These are phyloP conservation scores for Cinnamomum micranthum DNA, from an alignment of 164 flowering plant species.

Conservation along the genomic window DNA sequence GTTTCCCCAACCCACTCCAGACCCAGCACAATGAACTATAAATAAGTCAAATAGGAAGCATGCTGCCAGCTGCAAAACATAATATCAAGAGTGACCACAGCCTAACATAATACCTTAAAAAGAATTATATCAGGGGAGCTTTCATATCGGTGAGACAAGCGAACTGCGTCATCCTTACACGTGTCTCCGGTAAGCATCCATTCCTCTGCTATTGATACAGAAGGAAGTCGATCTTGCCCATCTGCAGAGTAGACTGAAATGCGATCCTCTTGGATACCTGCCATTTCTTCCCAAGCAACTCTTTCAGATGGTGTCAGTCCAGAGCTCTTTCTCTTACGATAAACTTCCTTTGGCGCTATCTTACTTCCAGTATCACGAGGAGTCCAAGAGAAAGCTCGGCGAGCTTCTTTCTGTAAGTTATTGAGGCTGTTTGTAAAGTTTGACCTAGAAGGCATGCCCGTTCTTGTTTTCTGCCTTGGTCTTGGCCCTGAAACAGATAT, in stretches of 20 bases:
- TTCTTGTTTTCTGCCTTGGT: slow-evolving; percentile 58
- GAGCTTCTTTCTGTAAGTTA: slow-evolving; percentile 92
- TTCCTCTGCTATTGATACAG: slow-evolving; percentile 82
- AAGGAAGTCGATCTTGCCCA: slow-evolving; percentile 85
- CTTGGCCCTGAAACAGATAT: slow-evolving; percentile 57
- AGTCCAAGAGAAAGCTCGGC: slow-evolving; percentile 96
- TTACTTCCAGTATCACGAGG: slow-evolving; percentile 75
- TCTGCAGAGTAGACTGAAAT: slow-evolving; percentile 54
- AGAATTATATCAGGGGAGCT: slow-evolving; percentile 91
- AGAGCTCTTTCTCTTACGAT: slow-evolving; percentile 89
- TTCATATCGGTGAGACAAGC: slow-evolving; percentile 85
- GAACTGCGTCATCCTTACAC: slow-evolving; percentile 76
- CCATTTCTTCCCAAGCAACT: slow-evolving; percentile 91
- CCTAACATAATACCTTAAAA: slow-evolving; percentile 60
- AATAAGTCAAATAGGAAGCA: background rate
- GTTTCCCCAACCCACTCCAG: background rate
- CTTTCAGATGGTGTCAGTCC: slow-evolving; percentile 79
- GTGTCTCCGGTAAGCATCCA: slow-evolving; percentile 94
- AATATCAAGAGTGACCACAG: background rate
- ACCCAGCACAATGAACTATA: background rate
- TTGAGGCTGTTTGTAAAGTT: slow-evolving; percentile 78
- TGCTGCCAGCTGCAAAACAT: background rate
- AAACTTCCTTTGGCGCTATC: slow-evolving; percentile 64
- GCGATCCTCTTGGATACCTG: slow-evolving; percentile 90
- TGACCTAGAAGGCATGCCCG: slow-evolving; percentile 54